Percentiles rank a stretch among this genome's conserved stretches.
Conservation (phyloP, 192 early-diverging fungal species). For the Backusella liffmaniae region DNA sequence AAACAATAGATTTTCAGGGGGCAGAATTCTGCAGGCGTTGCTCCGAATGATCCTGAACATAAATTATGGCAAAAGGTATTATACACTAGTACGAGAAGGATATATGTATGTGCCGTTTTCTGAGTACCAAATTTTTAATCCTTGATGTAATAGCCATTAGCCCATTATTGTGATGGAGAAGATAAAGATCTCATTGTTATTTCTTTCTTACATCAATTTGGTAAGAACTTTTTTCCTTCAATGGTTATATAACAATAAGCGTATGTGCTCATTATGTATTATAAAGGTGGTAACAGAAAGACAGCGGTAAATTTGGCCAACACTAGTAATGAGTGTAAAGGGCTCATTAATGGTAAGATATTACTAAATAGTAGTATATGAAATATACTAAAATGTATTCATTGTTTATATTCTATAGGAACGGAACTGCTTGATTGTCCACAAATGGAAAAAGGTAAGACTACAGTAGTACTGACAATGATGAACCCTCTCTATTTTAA, state of each 20-base stretch:
- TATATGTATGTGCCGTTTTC: neutral
- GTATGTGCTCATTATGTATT: neutral
- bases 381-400: slow-evolving; percentile 48
- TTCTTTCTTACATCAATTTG: slow-evolving; percentile 24
- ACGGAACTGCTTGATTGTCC: slow-evolving; percentile 69
- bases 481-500: neutral
- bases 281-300: neutral
- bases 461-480: neutral
- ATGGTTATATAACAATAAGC: neutral
- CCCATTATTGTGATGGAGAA: slow-evolving; percentile 20
- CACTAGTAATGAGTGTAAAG: slow-evolving; percentile 15
- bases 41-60: slow-evolving; percentile 1
- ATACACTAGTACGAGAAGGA: too few relatives aligned
- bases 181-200: slow-evolving; percentile 22
- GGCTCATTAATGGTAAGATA: slow-evolving; percentile 14
- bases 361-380: neutral
- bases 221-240: neutral
- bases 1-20: slow-evolving; percentile 2
- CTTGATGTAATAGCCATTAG: slow-evolving; percentile 7
- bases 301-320: slow-evolving; percentile 23
- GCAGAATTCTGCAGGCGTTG: slow-evolving; percentile 11
- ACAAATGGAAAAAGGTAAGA: slow-evolving; percentile 44
- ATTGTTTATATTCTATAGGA: slow-evolving; percentile 31
- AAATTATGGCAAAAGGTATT: slow-evolving; percentile 14
- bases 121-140: neutral